A percentile compares a stretch with the other conserved stretches of the same genome.
phyloP scores from a whole-genome alignment of 2,329 filamentous ascomycete genomes.

The Fusarium robinianum region DNA sequence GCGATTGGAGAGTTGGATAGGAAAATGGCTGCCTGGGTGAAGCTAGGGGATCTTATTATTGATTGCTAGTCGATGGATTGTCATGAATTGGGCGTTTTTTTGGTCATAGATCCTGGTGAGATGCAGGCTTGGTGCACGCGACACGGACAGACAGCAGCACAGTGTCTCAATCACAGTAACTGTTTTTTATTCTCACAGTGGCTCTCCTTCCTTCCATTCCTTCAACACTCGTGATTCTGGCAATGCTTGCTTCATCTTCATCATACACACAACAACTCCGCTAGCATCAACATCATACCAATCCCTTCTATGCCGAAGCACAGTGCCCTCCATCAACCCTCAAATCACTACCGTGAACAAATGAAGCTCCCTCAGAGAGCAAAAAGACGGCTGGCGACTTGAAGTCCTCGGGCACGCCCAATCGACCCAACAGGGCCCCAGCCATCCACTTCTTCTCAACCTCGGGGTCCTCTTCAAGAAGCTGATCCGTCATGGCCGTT shows the following conservation, averaged over 20 bases:
- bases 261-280: no score
- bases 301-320: constrained; percentile 38
- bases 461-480: constrained; percentile 51
- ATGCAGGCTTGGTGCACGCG: no score
- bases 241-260: no score
- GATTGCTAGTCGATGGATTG: neutral
- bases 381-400: constrained; percentile 61
- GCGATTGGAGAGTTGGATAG: neutral
- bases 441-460: constrained; percentile 58
- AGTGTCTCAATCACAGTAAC: no score
- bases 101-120: no score
- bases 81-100: no score
- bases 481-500: constrained; percentile 53
- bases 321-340: constrained; percentile 62
- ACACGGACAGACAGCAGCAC: no score
- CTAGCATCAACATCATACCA: neutral
- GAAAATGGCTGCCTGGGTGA: neutral
- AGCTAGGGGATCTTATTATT: neutral
- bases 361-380: constrained; percentile 59
- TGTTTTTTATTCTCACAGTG: no score
- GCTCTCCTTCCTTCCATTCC: no score
- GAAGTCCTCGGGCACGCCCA: constrained; percentile 61
- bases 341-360: constrained; percentile 62
- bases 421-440: constrained; percentile 56
- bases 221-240: no score